Evolutionary conservation across 495 filamentous ascomycete genomes (phyloP), one percentile per base, ranked within the genome.

Genomic region (Bacidia rubella): DNA sequence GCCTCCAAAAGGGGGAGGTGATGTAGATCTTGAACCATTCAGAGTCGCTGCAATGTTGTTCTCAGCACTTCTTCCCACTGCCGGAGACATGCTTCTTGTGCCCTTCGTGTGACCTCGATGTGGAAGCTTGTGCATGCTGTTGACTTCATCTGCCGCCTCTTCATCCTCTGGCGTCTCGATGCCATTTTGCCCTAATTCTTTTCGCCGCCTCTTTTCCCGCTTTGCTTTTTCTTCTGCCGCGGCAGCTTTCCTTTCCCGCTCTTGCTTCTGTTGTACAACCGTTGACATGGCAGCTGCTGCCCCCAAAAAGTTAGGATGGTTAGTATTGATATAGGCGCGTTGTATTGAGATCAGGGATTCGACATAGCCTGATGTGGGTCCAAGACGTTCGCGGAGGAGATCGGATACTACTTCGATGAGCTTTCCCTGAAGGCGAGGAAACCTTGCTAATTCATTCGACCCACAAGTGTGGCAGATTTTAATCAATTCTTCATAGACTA

Each of bases 401-500:
- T 99, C 92, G 7, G 90, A 96, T 1, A 99, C 92, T 7, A 96
- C 92, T 66, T 99, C 92, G 54, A 99, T 99, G 19, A 99, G 79
- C 63, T 96, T 99, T 25, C 81, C 92, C 66, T 99, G 92, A 11
- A 99, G 76, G 42, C 92, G 83, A 5, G 92, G 92, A 64, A 93
- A 99, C 43, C 92, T 75, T 44, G 86, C 76, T 15, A 96, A 78
- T 65, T 99, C 92, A 22, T 85, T 90, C 2, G 87, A 95, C 44
- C 93, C 93, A 70, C 92, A 99, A 1, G 92, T 99, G 65, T 99
- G 92, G 65, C 92, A 93, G 51, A 99, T 96, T 66, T 99, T 99
- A 68, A 99, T 99, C 10, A 99, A 77, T 65, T 99, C 92, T 64
- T 99, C 92, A 63, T 99, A 99, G 0, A 99, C 92, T 19, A 97